Base-by-base conservation (phyloP, 306 rosid species). In the Cicer cuneatum region DNA sequence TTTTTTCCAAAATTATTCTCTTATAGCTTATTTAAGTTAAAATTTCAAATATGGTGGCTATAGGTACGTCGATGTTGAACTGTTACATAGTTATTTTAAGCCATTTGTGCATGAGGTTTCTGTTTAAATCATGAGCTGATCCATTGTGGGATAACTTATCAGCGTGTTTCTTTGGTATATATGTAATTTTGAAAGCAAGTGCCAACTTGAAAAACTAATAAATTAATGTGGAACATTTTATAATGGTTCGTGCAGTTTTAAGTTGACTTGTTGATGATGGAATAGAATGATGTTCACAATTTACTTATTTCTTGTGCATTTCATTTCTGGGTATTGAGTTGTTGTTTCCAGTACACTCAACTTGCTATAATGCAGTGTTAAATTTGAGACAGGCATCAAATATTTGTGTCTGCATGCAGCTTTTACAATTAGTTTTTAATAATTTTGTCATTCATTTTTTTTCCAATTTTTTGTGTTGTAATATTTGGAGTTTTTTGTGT, bases 401-500 rank as follows among this genome's bases (percentile, higher is more conserved):
- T 78, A 11, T 77, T 79, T 49, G 73, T 33, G 53, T 75, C 45
- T 7, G 48, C 70, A 69, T 47, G 56, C 47, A 16, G 24, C 73
- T 54, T 69, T 24, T 63, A 63, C 53, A 38, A 5, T 24, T 15
- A 48, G 54, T 63, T 7, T 75, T 41, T 12, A 6, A 40, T 61
- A 35, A 12, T 16, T 41, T 52, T 24, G 78, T 35, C 66, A 41
- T 68, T 68, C 57, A 21, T 0, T 63, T 49, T 59, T 54, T 19
- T 24, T 54, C 3, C 42, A n/a, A n/a, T 60, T 76, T 42, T 41
- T 47, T 15, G 66, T 7, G 40, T 53, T 24, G 59, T 56, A 64
- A 69, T 19, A 47, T 85, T 13, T 48, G 69, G 79, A 45, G 46
- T 69, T 72, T 81, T 41, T 58, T 70, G 48, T 78, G 74, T 57